phyloP scores from a whole-genome alignment of 1,284 basidiomycete species.

The Ceratobasidium sp. region DNA sequence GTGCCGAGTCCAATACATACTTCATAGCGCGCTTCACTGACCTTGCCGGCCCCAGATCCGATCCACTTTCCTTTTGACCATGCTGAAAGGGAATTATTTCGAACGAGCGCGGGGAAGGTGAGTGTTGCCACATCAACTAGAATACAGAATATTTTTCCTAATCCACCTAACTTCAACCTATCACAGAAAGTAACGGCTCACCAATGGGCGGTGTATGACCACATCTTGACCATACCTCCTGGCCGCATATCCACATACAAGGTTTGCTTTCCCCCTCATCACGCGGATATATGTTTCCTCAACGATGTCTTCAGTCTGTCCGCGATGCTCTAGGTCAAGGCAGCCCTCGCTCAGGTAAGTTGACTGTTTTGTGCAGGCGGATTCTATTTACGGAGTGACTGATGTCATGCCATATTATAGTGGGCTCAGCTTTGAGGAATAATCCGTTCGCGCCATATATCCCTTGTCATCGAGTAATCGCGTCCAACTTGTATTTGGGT shows the following conservation, averaged over 20 bases:
- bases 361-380: too few relatives aligned
- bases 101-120: constrained; percentile 44
- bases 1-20: neutral
- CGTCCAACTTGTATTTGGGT: constrained; percentile 70
- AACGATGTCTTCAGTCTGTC: too few relatives aligned
- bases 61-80: constrained; percentile 36
- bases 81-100: constrained; percentile 25
- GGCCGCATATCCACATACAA: constrained; percentile 72
- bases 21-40: neutral
- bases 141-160: neutral
- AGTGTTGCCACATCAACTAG: neutral
- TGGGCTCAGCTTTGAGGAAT: constrained; percentile 69
- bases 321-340: constrained; percentile 64
- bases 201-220: constrained; percentile 75
- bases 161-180: neutral
- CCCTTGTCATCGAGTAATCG: constrained; percentile 76
- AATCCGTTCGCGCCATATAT: constrained; percentile 76
- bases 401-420: constrained; percentile 55
- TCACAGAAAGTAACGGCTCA: constrained; percentile 61
- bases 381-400: too few relatives aligned
- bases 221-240: constrained; percentile 62
- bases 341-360: constrained; percentile 70
- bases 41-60: neutral
- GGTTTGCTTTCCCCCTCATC: constrained; percentile 37
- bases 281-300: too few relatives aligned